Percentiles rank a stretch among this genome's conserved stretches.
These are phyloP conservation scores for Alternaria gaisen DNA, from an alignment of 2,329 filamentous ascomycete species.

Conservation along the genomic window DNA sequence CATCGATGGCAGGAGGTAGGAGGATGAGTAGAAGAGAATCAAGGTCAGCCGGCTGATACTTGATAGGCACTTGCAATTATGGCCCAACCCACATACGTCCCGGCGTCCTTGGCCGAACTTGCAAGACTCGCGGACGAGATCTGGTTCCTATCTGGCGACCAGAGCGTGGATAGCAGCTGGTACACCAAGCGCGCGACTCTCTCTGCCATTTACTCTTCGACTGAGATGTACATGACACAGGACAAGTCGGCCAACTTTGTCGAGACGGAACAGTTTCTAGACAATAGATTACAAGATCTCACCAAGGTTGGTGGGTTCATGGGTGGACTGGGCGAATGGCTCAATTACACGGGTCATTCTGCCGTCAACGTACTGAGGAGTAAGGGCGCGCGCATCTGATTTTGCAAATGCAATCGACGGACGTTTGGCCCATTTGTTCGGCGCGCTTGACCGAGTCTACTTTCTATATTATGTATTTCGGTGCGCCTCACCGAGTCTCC, in stretches of 20 bases:
- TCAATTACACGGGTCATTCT: constrained; percentile 81
- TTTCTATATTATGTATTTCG: not conserved
- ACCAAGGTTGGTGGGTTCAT: constrained; percentile 69
- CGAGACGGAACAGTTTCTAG: constrained; percentile 83
- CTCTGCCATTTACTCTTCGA: constrained; percentile 71
- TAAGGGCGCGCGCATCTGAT: constrained; percentile 82
- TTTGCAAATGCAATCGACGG: not conserved
- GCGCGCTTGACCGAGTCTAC: not conserved
- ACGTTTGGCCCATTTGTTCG: not conserved
- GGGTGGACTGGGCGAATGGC: constrained; percentile 75
- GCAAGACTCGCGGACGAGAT: constrained; percentile 90
- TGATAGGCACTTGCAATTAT: constrained; percentile 84
- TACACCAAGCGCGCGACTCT: constrained; percentile 76
- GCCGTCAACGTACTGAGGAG: constrained; percentile 85
- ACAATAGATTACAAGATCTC: constrained; percentile 76
- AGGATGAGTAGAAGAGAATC: constrained; percentile 41
- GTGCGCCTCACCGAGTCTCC: not conserved
- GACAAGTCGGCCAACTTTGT: constrained; percentile 76
- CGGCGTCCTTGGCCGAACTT: constrained; percentile 79
- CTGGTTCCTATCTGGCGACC: constrained; percentile 84
- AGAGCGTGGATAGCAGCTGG: constrained; percentile 84
- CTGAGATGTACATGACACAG: constrained; percentile 94
- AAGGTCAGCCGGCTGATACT: constrained; percentile 4
- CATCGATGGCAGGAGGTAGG: constrained; percentile 84
- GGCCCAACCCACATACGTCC: constrained; percentile 82